Percentiles rank a stretch among this genome's conserved stretches.
Evolutionary conservation across 495 filamentous ascomycete genomes (phyloP).

Genomic region (Annulohypoxylon maeteangense): DNA sequence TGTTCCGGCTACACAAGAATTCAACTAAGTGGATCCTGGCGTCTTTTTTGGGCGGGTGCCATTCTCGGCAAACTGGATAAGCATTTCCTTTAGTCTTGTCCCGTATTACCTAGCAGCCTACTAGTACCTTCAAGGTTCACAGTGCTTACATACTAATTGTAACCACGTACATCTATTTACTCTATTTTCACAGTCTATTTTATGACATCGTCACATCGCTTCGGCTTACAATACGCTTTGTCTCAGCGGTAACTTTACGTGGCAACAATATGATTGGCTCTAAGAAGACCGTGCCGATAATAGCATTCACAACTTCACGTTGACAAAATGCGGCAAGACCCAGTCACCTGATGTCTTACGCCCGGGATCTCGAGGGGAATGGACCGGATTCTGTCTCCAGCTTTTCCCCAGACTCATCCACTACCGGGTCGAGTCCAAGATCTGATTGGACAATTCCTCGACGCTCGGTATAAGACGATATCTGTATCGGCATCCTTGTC

Average conservation of each 20-base stretch:
- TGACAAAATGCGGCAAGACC: conserved; percentile 14
- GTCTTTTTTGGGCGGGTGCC: conserved; percentile 9
- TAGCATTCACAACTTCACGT: conserved; percentile 7
- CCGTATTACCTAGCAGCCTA: background rate
- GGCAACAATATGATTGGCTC: background rate
- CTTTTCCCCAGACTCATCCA: conserved; percentile 21
- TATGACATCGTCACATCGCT: conserved; percentile 17
- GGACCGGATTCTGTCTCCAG: conserved; percentile 1
- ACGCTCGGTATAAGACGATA: conserved; percentile 14
- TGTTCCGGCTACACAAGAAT: background rate
- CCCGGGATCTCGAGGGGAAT: conserved; percentile 25
- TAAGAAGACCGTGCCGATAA: conserved; percentile 21
- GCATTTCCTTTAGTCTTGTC: background rate
- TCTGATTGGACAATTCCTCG: conserved; percentile 26
- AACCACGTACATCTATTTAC: background rate
- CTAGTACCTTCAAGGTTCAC: no score
- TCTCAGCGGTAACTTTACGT: background rate
- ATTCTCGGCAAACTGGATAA: conserved; percentile 27
- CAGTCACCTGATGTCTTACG: conserved; percentile 25
- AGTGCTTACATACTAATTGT: no score
- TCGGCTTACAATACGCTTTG: background rate
- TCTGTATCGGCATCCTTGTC: conserved; percentile 10
- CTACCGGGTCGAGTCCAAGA: background rate
- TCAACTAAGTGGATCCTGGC: conserved; percentile 9
- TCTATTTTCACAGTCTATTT: conserved; percentile 14